Percentiles rank a stretch among this genome's conserved stretches.
These are phyloP conservation scores for Parafenestella ontariensis DNA, from an alignment of 2,329 filamentous ascomycete species.

Conservation along the genomic window DNA sequence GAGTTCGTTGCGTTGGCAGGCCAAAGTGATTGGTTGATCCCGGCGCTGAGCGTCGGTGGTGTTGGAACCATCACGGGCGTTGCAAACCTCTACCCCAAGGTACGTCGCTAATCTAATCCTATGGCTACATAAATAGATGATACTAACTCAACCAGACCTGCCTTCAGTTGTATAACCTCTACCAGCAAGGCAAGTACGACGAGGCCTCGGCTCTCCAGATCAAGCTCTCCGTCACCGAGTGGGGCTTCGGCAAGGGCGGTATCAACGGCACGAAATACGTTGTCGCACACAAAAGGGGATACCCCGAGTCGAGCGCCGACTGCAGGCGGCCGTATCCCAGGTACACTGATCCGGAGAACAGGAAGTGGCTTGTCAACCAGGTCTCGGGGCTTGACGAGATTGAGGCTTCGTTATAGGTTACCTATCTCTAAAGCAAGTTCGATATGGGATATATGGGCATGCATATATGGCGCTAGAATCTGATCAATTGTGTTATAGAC, in stretches of 20 bases:
- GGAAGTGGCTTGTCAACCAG: constrained; percentile 53
- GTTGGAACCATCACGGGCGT: constrained; percentile 69
- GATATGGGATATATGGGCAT: not conserved
- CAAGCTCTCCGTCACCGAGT: constrained; percentile 61
- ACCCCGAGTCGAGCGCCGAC: constrained; percentile 59
- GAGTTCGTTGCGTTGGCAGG: constrained; percentile 52
- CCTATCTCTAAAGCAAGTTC: too few species aligned
- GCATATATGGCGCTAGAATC: not conserved
- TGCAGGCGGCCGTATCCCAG: constrained; percentile 63
- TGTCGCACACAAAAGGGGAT: constrained; percentile 62
- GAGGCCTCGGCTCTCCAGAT: constrained; percentile 61
- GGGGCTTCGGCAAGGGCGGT: constrained; percentile 64
- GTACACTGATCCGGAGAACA: constrained; percentile 56
- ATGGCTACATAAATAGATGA: not conserved
- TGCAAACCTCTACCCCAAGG: constrained; percentile 67
- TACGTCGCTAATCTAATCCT: constrained; percentile 9
- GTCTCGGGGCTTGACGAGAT: constrained; percentile 42
- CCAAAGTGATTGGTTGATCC: constrained; percentile 58
- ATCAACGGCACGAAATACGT: constrained; percentile 68
- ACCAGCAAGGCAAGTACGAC: constrained; percentile 54
- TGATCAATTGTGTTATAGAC: not conserved
- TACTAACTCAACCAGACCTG: constrained; percentile 43
- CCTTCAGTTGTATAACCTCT: constrained; percentile 57
- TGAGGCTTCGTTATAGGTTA: constrained; percentile 30
- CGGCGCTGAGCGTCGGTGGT: constrained; percentile 64